phyloP scores from a whole-genome alignment of 2,329 filamentous ascomycete genomes.

The Penicillium sclerotigenum region DNA sequence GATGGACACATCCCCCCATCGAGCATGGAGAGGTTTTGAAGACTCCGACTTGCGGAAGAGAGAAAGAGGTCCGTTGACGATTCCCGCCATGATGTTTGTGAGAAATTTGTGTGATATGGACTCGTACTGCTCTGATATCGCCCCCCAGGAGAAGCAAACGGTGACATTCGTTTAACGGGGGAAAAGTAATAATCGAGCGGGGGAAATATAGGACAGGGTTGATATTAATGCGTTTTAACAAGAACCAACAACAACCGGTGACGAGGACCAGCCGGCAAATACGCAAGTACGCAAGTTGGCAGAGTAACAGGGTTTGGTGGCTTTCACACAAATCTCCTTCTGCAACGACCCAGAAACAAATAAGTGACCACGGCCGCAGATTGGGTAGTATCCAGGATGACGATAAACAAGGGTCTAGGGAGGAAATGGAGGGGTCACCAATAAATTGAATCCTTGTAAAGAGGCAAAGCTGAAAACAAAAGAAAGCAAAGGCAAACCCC shows the following conservation, averaged over 20 bases:
- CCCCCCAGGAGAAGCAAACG: neutral
- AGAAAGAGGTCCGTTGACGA: slow-evolving; percentile 30
- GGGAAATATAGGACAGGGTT: neutral
- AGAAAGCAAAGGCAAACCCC: neutral
- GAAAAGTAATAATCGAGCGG: neutral
- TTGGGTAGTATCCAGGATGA: slow-evolving; percentile 13
- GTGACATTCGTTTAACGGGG: slow-evolving; percentile 8
- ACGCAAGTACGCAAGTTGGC: neutral
- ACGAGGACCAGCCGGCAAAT: neutral
- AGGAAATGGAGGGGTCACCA: slow-evolving; percentile 11
- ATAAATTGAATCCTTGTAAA: slow-evolving; percentile 4
- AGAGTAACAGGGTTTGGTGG: slow-evolving; percentile 1
- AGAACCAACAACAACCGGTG: neutral
- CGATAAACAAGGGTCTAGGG: slow-evolving; percentile 14
- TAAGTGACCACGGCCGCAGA: slow-evolving; percentile 3
- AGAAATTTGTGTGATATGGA: neutral
- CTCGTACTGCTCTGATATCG: neutral
- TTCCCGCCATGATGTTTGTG: slow-evolving; percentile 25
- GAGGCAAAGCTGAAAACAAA: neutral
- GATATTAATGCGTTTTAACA: slow-evolving; percentile 7
- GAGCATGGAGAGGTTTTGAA: slow-evolving; percentile 32
- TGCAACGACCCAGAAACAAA: slow-evolving; percentile 10
- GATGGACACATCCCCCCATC: slow-evolving; percentile 41
- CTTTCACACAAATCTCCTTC: slow-evolving; percentile 6
- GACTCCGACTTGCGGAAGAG: slow-evolving; percentile 30